Percentiles rank a stretch among this genome's conserved stretches.
Evolutionary conservation across 306 rosid species (phyloP).

Genomic region (Acacia confusa): DNA sequence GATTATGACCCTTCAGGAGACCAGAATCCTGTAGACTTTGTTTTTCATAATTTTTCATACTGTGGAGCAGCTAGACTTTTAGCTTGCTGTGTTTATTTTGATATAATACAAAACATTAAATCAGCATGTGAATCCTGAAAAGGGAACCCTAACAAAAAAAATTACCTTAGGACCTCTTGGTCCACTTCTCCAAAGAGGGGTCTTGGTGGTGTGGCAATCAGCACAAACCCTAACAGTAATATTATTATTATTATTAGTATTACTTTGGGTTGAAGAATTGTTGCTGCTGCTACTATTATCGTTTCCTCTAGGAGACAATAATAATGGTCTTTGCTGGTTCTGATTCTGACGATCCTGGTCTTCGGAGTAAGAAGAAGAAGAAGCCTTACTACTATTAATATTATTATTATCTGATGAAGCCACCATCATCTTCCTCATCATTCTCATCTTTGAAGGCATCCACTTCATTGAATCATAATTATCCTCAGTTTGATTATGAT

Average conservation of each 20-base stretch:
- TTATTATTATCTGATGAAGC: constrained; percentile 40
- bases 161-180: constrained; percentile 93
- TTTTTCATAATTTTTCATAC: background rate
- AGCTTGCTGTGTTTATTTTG: background rate
- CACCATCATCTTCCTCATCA: constrained; percentile 62
- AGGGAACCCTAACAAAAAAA: background rate
- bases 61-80: too few relatives aligned
- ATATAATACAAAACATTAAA: background rate
- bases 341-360: constrained; percentile 35
- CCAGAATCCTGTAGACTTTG: background rate
- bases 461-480: constrained; percentile 48
- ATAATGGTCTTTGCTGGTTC: background rate
- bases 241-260: background rate
- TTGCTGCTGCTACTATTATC: constrained; percentile 37
- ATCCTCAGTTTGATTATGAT: background rate
- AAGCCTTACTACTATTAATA: constrained; percentile 1
- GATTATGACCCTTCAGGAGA: background rate
- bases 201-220: constrained; percentile 91
- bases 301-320: constrained; percentile 38
- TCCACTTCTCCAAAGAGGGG: constrained; percentile 99
- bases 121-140: background rate
- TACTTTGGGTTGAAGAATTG: constrained; percentile 29
- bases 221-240: constrained; percentile 76
- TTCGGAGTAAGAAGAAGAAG: background rate
- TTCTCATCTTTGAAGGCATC: constrained; percentile 82